Percentiles rank a stretch among this genome's conserved stretches.
Conservation (phyloP, 345 rosid species). For the Mallotus nudiflorus region DNA sequence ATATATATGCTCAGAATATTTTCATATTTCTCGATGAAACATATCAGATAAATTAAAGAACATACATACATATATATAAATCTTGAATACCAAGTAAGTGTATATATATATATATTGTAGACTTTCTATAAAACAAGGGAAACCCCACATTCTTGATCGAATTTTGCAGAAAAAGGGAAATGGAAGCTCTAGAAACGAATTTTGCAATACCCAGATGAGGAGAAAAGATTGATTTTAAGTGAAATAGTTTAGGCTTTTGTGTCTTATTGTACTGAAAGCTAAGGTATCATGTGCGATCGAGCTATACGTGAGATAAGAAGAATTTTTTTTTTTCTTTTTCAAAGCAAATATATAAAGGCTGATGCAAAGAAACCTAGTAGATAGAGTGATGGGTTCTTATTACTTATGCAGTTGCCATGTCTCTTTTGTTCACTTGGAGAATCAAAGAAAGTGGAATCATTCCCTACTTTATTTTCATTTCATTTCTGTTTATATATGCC, state of each 20-base stretch:
- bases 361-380: conserved; percentile 20
- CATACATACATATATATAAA: too few relatives aligned
- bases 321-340: too few relatives aligned
- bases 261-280: not conserved
- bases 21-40: conserved; percentile 6
- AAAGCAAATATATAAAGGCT: not conserved
- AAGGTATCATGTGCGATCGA: conserved; percentile 9
- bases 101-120: not conserved
- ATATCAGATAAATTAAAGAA: not conserved
- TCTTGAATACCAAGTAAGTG: conserved; percentile 1
- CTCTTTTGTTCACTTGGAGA: conserved; percentile 6
- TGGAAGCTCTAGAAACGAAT: conserved; percentile 5
- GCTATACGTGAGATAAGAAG: not conserved
- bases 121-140: conserved; percentile 10
- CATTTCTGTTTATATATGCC: not conserved
- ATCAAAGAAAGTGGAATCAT: not conserved
- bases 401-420: not conserved
- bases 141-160: not conserved
- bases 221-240: not conserved
- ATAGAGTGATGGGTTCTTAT: conserved; percentile 2
- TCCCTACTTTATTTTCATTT: not conserved
- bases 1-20: conserved; percentile 22
- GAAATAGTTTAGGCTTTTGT: not conserved
- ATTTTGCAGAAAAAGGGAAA: conserved; percentile 19
- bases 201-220: conserved; percentile 1